These are phyloP conservation scores for Globisporangium alternatum DNA, from an alignment of 352 stramenopile genomes.

Conservation along the genomic window DNA sequence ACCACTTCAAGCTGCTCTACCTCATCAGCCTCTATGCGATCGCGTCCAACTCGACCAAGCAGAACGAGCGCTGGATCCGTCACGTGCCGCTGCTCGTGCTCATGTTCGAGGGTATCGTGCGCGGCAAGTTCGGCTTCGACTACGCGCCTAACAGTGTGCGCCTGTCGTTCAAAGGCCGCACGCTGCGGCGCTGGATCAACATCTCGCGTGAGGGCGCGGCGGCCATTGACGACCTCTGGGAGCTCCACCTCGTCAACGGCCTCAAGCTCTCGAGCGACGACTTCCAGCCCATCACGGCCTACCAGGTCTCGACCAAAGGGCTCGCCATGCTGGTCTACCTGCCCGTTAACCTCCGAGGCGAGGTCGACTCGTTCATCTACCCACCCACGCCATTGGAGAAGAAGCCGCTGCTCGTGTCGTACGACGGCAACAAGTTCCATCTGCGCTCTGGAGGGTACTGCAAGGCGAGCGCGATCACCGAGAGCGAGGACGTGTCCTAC, in stretches of 20 bases:
- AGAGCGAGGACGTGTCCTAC: conserved; percentile 97
- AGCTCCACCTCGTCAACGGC: conserved; percentile 91
- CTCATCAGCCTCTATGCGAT: conserved; percentile 94
- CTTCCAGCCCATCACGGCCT: conserved; percentile 95
- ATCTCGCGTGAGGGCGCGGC: conserved; percentile 94
- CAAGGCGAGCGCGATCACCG: conserved; percentile 90
- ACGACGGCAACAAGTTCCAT: conserved; percentile 77
- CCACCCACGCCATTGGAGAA: conserved; percentile 42
- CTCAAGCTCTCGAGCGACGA: conserved; percentile 92
- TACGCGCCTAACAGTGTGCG: conserved; percentile 94
- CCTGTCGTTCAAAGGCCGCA: conserved; percentile 90
- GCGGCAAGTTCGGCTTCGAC: conserved; percentile 94
- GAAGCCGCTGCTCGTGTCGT: conserved; percentile 46
- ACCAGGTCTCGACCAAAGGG: conserved; percentile 92
- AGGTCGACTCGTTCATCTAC: conserved; percentile 69
- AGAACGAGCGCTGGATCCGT: conserved; percentile 95
- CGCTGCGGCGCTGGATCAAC: conserved; percentile 89
- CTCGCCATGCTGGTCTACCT: conserved; percentile 85
- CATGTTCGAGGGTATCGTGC: conserved; percentile 95
- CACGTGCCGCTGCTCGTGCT: conserved; percentile 95
- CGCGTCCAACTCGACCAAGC: conserved; percentile 80
- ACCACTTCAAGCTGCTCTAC: conserved; percentile 96
- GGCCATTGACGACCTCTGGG: conserved; percentile 94
- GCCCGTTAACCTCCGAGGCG: conserved; percentile 55
- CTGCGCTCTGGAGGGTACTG: conserved; percentile 80